Percentiles rank a stretch among this genome's conserved stretches.
phyloP scores from a whole-genome alignment of 352 stramenopile genomes.

The Phytophthora hibernalis region DNA sequence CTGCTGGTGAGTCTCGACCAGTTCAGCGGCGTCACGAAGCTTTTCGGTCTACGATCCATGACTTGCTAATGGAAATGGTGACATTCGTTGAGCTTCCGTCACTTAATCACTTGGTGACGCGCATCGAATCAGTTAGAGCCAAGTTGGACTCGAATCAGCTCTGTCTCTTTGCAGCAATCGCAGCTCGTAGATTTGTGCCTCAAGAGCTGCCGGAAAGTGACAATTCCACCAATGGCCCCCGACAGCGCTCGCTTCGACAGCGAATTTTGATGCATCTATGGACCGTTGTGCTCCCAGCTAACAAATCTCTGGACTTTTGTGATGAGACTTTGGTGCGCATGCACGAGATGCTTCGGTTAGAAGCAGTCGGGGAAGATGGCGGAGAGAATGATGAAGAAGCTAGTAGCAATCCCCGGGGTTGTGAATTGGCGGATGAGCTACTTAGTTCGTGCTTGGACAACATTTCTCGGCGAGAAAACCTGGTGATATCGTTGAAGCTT shows the following conservation, averaged over 20 bases:
- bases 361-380: conserved; percentile 13
- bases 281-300: conserved; percentile 28
- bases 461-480: conserved; percentile 23
- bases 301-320: conserved; percentile 27
- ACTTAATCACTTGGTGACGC: conserved; percentile 40
- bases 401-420: not conserved
- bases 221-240: not conserved
- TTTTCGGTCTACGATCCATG: conserved; percentile 46
- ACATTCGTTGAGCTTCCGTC: conserved; percentile 53
- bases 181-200: conserved; percentile 27
- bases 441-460: conserved; percentile 37
- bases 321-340: conserved; percentile 47
- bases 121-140: conserved; percentile 27
- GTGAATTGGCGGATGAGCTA: conserved; percentile 30
- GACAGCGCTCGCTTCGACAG: conserved; percentile 33
- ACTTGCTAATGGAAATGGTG: conserved; percentile 64
- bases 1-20: conserved; percentile 5
- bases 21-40: conserved; percentile 56
- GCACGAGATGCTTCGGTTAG: conserved; percentile 43
- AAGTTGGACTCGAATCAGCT: conserved; percentile 45
- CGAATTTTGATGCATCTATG: conserved; percentile 56
- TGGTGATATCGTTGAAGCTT: conserved; percentile 41
- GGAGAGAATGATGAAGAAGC: conserved; percentile 6
- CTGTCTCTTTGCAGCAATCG: conserved; percentile 42
- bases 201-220: conserved; percentile 1